Evolutionary conservation across 2,329 filamentous ascomycete species (phyloP), one percentile per base, ranked within the genome.

Genomic region (Stachybotrys echinatus): DNA sequence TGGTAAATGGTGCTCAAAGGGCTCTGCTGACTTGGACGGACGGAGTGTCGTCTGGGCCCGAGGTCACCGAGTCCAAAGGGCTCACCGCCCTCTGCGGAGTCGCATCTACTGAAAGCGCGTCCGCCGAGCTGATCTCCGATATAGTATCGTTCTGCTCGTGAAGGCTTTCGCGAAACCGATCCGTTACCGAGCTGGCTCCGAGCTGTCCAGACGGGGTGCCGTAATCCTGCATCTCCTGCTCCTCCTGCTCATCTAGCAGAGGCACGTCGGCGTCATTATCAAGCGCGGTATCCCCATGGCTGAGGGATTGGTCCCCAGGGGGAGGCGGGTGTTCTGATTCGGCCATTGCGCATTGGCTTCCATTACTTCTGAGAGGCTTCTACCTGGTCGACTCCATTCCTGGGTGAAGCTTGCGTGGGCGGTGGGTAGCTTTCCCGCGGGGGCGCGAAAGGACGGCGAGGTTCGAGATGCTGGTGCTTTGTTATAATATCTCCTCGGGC

Each of bases 1-100:
- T 5, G n/a, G n/a, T n/a, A n/a, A n/a, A n/a, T n/a, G n/a, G n/a
- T 6, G 18, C 18, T 6, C 12, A 2, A 19, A 34, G 43, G 19
- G 44, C 48, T 44, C 23, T 50, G 38, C 21, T 37, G 19, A 91
- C 89, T 73, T 89, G 88, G 48, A 92, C 66, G 18, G 92, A 96
- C 21, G 89, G 89, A 8, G 89, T 86, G 65, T 95, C 88, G 62
- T 95, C 91, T 19, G 89, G 88, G 22, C 83, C 85, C 5, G 90
- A 95, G 50, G 81, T 66, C 23, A 84, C 66, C 14, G 87, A 91
- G 55, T 80, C 83, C 47, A 80, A 76, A 7, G 86, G 87, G 61
- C 89, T 95, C 42, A 79, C 82, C 38, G 76, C 73, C 58, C 80
- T 76, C 53, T 72, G 70, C 37, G 79, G 77, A 22, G 77, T 58